Conservation (phyloP, 2,329 filamentous ascomycete species). For the Colletotrichum melonis region DNA sequence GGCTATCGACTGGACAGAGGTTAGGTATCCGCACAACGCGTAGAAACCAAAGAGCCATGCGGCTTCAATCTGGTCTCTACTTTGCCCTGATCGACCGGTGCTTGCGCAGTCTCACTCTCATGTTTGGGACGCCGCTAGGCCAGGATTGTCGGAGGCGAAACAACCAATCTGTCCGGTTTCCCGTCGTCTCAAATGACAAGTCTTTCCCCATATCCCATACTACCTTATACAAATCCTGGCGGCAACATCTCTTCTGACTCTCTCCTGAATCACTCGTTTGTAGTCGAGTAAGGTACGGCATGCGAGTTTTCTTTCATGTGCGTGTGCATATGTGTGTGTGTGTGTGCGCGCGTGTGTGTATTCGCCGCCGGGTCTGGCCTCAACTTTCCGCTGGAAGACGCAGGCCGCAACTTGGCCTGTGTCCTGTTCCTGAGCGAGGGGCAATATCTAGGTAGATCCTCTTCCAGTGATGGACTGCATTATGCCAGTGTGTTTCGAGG, state of each 20-base stretch:
- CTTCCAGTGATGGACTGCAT: slow-evolving; percentile 5
- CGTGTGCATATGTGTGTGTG: background rate
- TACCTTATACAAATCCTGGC: background rate
- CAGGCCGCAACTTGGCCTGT: background rate
- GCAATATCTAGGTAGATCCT: slow-evolving; percentile 8
- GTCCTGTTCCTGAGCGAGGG: background rate
- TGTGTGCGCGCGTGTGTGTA: background rate
- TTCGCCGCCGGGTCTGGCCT: slow-evolving; percentile 12
- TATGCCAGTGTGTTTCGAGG: slow-evolving; percentile 22
- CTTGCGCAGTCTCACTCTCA: background rate
- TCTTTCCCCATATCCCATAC: background rate
- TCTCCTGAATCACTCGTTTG: background rate
- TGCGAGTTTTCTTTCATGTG: background rate
- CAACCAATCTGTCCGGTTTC: background rate
- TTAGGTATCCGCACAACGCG: background rate
- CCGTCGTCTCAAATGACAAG: slow-evolving; percentile 5
- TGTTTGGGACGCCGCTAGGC: background rate
- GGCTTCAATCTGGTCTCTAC: background rate
- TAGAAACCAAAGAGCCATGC: background rate
- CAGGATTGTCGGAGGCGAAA: background rate
- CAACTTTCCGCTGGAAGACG: background rate
- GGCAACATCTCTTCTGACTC: background rate
- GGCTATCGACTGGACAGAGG: background rate
- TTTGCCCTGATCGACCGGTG: background rate
- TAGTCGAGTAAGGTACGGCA: background rate